phyloP scores from a whole-genome alignment of 2,329 filamentous ascomycete species.

The Rachicladosporium sp. region DNA sequence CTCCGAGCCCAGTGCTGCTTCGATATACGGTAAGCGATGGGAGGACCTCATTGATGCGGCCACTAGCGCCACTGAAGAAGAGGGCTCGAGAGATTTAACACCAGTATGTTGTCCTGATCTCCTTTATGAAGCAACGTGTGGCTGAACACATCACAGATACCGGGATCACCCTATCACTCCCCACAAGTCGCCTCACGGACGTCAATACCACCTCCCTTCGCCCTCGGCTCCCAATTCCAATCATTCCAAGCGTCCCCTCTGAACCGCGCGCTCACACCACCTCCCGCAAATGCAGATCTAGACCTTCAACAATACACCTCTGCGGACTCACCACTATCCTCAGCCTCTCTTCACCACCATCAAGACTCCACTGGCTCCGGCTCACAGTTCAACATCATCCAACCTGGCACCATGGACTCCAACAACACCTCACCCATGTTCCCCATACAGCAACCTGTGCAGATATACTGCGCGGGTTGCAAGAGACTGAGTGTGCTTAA shows the following conservation, averaged over 20 bases:
- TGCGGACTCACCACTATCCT: slow-evolving; percentile 55
- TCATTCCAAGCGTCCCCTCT: slow-evolving; percentile 81
- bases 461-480: slow-evolving; percentile 89
- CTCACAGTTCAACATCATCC: slow-evolving; percentile 49
- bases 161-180: slow-evolving; percentile 38
- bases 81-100: slow-evolving; percentile 69
- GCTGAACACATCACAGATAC: slow-evolving; percentile 24
- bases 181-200: slow-evolving; percentile 42
- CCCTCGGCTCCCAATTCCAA: slow-evolving; percentile 39
- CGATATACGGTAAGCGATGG: slow-evolving; percentile 75
- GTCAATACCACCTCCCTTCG: slow-evolving; percentile 46
- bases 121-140: slow-evolving; percentile 1
- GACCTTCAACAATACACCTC: slow-evolving; percentile 67
- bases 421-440: slow-evolving; percentile 36
- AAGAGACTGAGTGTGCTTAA: slow-evolving; percentile 62
- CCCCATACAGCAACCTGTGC: slow-evolving; percentile 37
- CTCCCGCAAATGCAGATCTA: slow-evolving; percentile 34
- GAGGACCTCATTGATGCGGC: slow-evolving; percentile 92
- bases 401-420: slow-evolving; percentile 32
- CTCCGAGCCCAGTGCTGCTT: slow-evolving; percentile 67
- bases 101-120: slow-evolving; percentile 42
- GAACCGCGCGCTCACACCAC: slow-evolving; percentile 81
- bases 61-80: slow-evolving; percentile 83
- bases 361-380: slow-evolving; percentile 50
- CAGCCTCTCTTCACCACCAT: slow-evolving; percentile 16